phyloP scores from a whole-genome alignment of 176 grass and related monocot species.

The Oryza brachyantha region DNA sequence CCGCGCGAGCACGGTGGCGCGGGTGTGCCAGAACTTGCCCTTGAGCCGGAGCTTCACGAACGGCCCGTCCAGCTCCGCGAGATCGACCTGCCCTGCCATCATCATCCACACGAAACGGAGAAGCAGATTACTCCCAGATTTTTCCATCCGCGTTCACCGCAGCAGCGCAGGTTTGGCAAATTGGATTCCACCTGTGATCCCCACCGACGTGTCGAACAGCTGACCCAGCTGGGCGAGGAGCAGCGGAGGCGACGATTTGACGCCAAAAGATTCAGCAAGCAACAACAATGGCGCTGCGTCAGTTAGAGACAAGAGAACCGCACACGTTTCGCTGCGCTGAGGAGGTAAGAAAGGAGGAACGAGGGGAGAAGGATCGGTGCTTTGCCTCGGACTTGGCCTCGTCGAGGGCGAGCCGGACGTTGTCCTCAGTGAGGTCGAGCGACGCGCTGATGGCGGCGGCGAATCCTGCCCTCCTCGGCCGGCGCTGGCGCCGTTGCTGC shows the following conservation, averaged over 20 bases:
- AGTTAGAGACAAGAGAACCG: not conserved
- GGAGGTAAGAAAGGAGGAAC: not conserved
- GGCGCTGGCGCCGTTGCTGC: conserved; percentile 1
- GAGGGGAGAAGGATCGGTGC: not conserved
- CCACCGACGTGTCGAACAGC: conserved; percentile 82
- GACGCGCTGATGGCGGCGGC: conserved; percentile 39
- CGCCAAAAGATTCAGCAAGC: not conserved
- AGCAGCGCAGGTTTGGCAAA: not conserved
- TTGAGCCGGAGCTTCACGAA: conserved; percentile 87
- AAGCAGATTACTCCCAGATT: not conserved
- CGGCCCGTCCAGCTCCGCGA: conserved; percentile 86
- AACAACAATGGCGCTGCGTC: conserved; percentile 3
- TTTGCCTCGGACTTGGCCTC: conserved; percentile 76
- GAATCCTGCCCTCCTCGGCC: conserved; percentile 18
- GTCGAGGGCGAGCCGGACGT: conserved; percentile 56
- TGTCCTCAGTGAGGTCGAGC: conserved; percentile 93
- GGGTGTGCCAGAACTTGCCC: conserved; percentile 84
- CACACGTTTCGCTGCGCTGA: not conserved
- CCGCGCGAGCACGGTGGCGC: conserved; percentile 60
- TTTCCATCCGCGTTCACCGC: not conserved
- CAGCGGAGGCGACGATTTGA: not conserved
- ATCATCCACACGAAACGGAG: not conserved
- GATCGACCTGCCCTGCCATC: conserved; percentile 57
- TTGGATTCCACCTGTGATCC: conserved; percentile 65
- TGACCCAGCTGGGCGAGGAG: conserved; percentile 62